A percentile compares a stretch with the other conserved stretches of the same genome.
Conservation (phyloP, 805 yeast species). For the Wickerhamomyces mucosus region DNA sequence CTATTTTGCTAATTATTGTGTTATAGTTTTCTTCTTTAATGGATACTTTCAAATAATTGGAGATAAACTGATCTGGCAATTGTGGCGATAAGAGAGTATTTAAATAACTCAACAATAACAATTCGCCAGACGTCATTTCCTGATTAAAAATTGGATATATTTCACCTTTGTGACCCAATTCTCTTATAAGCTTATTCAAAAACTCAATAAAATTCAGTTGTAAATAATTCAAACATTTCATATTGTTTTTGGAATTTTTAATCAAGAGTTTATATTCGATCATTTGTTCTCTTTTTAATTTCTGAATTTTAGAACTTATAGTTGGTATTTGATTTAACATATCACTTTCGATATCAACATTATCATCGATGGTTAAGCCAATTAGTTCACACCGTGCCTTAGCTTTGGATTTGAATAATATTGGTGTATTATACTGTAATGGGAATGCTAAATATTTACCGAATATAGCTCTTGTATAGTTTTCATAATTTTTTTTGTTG, state of each 20-base stretch:
- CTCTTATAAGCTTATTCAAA: constrained; percentile 6
- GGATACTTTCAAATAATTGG: constrained; percentile 17
- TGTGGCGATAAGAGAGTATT: constrained; percentile 21
- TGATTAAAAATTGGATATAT: constrained; percentile 1
- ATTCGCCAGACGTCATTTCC: constrained; percentile 23
- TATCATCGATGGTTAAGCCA: constrained; percentile 26
- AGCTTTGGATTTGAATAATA: constrained; percentile 29
- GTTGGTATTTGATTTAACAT: constrained; percentile 20
- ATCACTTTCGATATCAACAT: constrained; percentile 20
- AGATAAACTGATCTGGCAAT: constrained; percentile 32
- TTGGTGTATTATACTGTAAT: constrained; percentile 62
- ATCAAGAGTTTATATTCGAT: constrained; percentile 20
- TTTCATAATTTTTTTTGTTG: constrained; percentile 48
- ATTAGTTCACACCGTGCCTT: constrained; percentile 20
- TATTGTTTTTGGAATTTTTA: constrained; percentile 19
- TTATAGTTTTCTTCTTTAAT: not conserved
- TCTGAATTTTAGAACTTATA: constrained; percentile 42
- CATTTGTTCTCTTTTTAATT: constrained; percentile 53
- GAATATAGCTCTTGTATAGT: constrained; percentile 47
- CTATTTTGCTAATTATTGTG: not conserved
- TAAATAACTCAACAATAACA: constrained; percentile 28
- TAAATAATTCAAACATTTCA: constrained; percentile 16
- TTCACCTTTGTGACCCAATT: constrained; percentile 4
- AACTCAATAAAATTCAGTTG: constrained; percentile 7
- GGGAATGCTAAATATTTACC: constrained; percentile 55